phyloP scores from a whole-genome alignment of 768 basidiomycete species.

The Kwoniella botswanensis region DNA sequence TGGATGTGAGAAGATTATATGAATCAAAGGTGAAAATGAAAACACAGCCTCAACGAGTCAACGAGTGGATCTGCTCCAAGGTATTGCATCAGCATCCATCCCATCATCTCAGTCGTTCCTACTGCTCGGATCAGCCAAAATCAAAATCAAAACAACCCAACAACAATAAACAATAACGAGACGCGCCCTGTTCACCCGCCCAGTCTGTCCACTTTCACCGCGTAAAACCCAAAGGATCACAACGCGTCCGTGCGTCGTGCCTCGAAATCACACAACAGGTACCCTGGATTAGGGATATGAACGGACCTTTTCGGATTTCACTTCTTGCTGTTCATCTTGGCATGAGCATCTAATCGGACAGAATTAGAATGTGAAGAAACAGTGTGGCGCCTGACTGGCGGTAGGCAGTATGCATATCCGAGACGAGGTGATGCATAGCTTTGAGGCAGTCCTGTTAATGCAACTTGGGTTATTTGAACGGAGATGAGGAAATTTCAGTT shows the following conservation, averaged over 20 bases:
- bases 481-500: not conserved
- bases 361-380: not conserved
- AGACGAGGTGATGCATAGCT: not conserved
- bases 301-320: not conserved
- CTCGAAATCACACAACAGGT: not conserved
- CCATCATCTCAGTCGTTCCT: not conserved
- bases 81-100: not conserved
- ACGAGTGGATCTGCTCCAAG: not conserved
- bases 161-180: slow-evolving; percentile 1
- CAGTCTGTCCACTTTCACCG: not conserved
- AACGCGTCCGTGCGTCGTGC: not conserved
- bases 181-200: slow-evolving; percentile 2
- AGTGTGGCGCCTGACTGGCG: not conserved
- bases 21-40: not conserved
- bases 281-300: not conserved
- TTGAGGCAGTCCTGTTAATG: not conserved
- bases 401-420: no score
- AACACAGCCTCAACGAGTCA: slow-evolving; percentile 1
- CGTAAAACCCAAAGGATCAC: not conserved
- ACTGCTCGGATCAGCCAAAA: no score
- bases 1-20: not conserved
- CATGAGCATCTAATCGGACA: not conserved
- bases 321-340: not conserved
- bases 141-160: not conserved
- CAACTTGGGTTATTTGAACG: not conserved